Percentiles rank a stretch among this genome's conserved stretches.
These are phyloP conservation scores for Grigorovia humatica DNA, from an alignment of 805 yeast genomes.

Conservation along the genomic window DNA sequence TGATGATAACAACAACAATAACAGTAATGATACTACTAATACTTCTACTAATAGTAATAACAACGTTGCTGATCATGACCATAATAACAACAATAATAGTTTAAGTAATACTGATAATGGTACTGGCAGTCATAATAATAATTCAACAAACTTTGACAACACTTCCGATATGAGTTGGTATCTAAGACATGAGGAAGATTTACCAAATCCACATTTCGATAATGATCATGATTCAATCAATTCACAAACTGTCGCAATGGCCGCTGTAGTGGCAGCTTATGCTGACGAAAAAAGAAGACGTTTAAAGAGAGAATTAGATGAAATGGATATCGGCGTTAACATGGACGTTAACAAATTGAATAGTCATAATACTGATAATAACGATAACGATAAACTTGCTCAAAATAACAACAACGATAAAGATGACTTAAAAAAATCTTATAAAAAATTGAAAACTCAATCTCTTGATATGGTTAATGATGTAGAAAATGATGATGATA, in stretches of 20 bases:
- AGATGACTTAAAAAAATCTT: not conserved
- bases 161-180: conserved; percentile 18
- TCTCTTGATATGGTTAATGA: conserved; percentile 2
- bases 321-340: conserved; percentile 3
- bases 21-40: too few relatives aligned
- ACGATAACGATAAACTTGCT: not conserved
- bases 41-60: not conserved
- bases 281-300: conserved; percentile 13
- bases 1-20: conserved; percentile 1
- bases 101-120: conserved; percentile 4
- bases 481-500: conserved; percentile 5
- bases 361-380: not conserved
- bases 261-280: conserved; percentile 28
- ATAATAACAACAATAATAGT: conserved; percentile 12
- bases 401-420: not conserved
- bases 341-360: not conserved
- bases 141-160: conserved; percentile 3
- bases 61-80: conserved; percentile 9
- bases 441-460: conserved; percentile 12
- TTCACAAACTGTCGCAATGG: conserved; percentile 19
- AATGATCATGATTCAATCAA: conserved; percentile 3
- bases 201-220: conserved; percentile 1
- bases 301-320: conserved; percentile 9
- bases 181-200: conserved; percentile 15
- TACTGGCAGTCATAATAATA: conserved; percentile 6